Evolutionary conservation across 129 eudicot genomes (phyloP).

Genomic region (Lonicera japonica): DNA sequence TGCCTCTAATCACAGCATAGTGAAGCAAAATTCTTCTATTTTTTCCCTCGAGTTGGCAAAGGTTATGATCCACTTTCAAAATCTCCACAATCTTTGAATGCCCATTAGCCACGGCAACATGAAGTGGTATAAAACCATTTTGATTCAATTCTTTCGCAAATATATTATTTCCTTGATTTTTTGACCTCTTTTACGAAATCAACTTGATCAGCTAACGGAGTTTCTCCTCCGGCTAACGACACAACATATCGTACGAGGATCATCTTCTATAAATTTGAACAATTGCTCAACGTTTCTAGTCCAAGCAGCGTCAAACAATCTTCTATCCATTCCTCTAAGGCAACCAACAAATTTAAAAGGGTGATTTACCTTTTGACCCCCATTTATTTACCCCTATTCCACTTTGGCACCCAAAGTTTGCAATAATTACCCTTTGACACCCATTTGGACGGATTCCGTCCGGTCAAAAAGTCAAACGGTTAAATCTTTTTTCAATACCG

Average conservation of each 20-base stretch:
- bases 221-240: slow-evolving; percentile 20
- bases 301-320: slow-evolving; percentile 37
- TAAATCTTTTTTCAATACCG: too few species aligned
- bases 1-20: slow-evolving; percentile 40
- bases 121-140: slow-evolving; percentile 44
- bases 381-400: too few species aligned
- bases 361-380: too few species aligned
- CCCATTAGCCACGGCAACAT: slow-evolving; percentile 52
- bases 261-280: slow-evolving; percentile 13
- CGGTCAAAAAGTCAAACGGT: too few species aligned
- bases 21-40: slow-evolving; percentile 45
- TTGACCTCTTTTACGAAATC: slow-evolving; percentile 26
- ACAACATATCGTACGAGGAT: slow-evolving; percentile 22
- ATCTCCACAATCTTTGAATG: slow-evolving; percentile 49
- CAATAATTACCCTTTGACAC: too few species aligned
- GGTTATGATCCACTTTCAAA: slow-evolving; percentile 26
- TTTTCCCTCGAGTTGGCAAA: slow-evolving; percentile 25
- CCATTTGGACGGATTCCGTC: too few species aligned
- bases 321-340: slow-evolving; percentile 26
- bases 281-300: slow-evolving; percentile 31
- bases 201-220: slow-evolving; percentile 35
- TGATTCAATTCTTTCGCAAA: slow-evolving; percentile 30
- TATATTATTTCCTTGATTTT: slow-evolving; percentile 7
- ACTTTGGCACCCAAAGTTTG: too few species aligned
- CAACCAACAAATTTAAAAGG: not conserved